Percentiles rank a stretch among this genome's conserved stretches.
phyloP scores from a whole-genome alignment of 208 protist genomes.

The Leishmania lainsoni region DNA sequence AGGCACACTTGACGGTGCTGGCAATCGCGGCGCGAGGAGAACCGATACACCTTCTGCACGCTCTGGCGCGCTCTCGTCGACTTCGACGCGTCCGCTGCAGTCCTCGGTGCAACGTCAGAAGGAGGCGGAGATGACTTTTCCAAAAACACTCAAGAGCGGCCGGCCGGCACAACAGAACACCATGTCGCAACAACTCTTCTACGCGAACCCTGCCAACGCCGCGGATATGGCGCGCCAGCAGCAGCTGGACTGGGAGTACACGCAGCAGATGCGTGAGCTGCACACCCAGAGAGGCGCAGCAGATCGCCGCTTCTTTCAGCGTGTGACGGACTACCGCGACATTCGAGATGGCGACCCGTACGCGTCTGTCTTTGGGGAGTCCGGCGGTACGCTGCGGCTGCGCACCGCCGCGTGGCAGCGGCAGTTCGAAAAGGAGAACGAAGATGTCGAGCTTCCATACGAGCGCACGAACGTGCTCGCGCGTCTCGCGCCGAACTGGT shows the following conservation, averaged over 20 bases:
- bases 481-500: constrained; percentile 79
- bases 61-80: constrained; percentile 5
- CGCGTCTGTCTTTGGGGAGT: constrained; percentile 69
- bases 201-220: constrained; percentile 36
- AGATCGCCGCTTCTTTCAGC: constrained; percentile 74
- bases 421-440: constrained; percentile 90
- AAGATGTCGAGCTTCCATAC: constrained; percentile 77
- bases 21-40: not conserved
- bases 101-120: constrained; percentile 42
- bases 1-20: not conserved
- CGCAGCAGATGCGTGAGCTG: constrained; percentile 45
- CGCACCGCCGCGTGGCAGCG: constrained; percentile 84
- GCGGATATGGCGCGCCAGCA: constrained; percentile 48
- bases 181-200: constrained; percentile 60
- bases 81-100: constrained; percentile 45
- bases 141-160: constrained; percentile 77
- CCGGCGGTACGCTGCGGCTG: constrained; percentile 44
- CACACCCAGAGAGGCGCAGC: constrained; percentile 24
- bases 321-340: constrained; percentile 69
- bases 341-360: constrained; percentile 80
- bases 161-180: constrained; percentile 73
- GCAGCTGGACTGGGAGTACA: constrained; percentile 48
- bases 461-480: constrained; percentile 80
- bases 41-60: not conserved
- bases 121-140: constrained; percentile 66